Evolutionary conservation across 768 basidiomycete genomes (phyloP).

Genomic region (Russula emetica): DNA sequence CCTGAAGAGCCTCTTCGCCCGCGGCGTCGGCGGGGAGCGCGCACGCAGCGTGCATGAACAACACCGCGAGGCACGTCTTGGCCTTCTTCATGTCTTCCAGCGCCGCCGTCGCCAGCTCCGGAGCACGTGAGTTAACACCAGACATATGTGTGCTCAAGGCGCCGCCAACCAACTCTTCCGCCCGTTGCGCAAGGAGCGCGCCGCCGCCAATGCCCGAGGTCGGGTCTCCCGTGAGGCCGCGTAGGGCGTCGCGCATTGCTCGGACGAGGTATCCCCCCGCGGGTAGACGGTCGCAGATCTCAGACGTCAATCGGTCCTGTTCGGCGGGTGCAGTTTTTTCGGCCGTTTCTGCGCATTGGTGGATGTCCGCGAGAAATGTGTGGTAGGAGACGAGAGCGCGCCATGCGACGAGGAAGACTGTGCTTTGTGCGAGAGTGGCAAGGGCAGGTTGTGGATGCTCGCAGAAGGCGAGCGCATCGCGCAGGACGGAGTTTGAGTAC

Average conservation of each 20-base stretch:
- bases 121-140: not conserved
- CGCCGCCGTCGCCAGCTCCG: not conserved
- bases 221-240: not conserved
- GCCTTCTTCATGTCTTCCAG: conserved; percentile 6
- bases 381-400: conserved; percentile 15
- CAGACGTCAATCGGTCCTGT: not conserved
- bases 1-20: conserved; percentile 2
- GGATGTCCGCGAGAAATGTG: conserved; percentile 7
- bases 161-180: not conserved
- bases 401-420: conserved; percentile 10
- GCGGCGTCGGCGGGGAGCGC: conserved; percentile 2
- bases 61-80: conserved; percentile 14
- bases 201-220: not conserved
- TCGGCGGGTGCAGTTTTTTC: no score
- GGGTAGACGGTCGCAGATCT: not conserved
- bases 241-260: conserved; percentile 1
- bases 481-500: conserved; percentile 16
- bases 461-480: conserved; percentile 8
- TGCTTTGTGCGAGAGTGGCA: conserved; percentile 6
- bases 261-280: not conserved
- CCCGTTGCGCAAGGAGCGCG: not conserved
- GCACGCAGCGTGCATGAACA: conserved; percentile 22
- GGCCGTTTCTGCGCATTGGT: not conserved
- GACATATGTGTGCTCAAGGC: not conserved
- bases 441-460: not conserved